Conservation (phyloP, 2,329 filamentous ascomycete species). For the Incumbomyces lentus region DNA sequence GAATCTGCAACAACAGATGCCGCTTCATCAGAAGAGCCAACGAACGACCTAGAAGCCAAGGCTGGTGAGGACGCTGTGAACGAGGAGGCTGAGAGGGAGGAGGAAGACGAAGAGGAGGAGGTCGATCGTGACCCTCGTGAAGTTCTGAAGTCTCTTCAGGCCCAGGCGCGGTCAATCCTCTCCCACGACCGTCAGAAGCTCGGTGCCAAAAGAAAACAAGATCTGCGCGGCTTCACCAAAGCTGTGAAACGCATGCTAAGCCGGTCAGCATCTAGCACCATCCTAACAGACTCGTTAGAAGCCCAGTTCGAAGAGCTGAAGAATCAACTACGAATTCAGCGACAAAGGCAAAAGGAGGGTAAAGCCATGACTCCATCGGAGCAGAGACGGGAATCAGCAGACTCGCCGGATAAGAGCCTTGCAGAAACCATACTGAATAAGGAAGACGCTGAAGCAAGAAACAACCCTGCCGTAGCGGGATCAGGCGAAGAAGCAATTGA, state of each 20-base stretch:
- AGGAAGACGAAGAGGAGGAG: constrained; percentile 28
- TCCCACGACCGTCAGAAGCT: constrained; percentile 44
- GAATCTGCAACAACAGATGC: constrained; percentile 16
- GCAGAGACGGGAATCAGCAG: constrained; percentile 12
- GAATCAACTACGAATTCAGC: constrained; percentile 34
- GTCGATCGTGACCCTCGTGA: constrained; percentile 34
- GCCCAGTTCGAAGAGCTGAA: constrained; percentile 46
- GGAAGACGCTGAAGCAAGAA: constrained; percentile 23
- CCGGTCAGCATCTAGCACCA: constrained; percentile 36
- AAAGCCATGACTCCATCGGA: constrained; percentile 11
- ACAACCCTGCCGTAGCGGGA: constrained; percentile 25
- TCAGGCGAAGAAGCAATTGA: constrained; percentile 24
- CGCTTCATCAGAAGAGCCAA: constrained; percentile 18
- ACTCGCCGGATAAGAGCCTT: constrained; percentile 10
- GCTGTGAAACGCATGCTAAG: constrained; percentile 54
- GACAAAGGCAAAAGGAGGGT: constrained; percentile 14
- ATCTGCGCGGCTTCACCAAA: constrained; percentile 61
- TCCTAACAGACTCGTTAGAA: constrained; percentile 41
- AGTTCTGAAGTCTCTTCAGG: constrained; percentile 45
- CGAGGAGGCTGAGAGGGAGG: constrained; percentile 12
- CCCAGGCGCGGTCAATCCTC: constrained; percentile 52
- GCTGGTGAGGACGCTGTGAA: constrained; percentile 9
- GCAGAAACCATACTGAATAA: constrained; percentile 4
- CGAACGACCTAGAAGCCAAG: constrained; percentile 10
- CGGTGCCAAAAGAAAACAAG: constrained; percentile 62